These are phyloP conservation scores for Fusarium musae DNA, from an alignment of 2,329 filamentous ascomycete species.

Conservation along the genomic window DNA sequence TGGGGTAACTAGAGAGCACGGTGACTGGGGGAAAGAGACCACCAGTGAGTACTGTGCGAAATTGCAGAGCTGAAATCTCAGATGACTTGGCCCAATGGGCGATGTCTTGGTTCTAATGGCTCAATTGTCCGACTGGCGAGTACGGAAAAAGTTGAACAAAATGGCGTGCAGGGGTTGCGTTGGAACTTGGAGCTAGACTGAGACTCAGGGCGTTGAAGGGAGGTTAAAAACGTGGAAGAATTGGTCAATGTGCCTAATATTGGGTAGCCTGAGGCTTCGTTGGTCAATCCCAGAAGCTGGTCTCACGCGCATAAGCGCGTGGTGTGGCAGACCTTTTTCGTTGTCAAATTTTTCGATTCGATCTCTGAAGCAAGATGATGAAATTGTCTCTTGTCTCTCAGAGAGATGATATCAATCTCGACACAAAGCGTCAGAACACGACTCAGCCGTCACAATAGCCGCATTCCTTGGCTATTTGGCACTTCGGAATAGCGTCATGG, in stretches of 20 bases:
- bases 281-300: conserved; percentile 27
- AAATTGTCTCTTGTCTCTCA: not conserved
- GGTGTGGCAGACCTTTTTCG: conserved; percentile 26
- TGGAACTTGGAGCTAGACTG: conserved; percentile 14
- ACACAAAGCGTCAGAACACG: conserved; percentile 14
- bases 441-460: not conserved
- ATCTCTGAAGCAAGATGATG: conserved; percentile 6
- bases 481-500: conserved; percentile 29
- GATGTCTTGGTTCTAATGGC: conserved; percentile 7
- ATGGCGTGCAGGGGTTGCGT: conserved; percentile 38
- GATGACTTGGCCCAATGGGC: conserved; percentile 23
- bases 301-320: conserved; percentile 36
- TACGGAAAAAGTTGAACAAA: conserved; percentile 21
- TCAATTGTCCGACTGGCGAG: conserved; percentile 23
- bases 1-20: conserved; percentile 42
- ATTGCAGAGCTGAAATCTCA: conserved; percentile 1
- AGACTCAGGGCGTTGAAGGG: conserved; percentile 22
- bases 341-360: conserved; percentile 23
- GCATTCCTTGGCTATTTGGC: not conserved
- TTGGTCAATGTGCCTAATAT: conserved; percentile 8
- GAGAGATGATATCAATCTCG: conserved; percentile 2
- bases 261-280: conserved; percentile 18
- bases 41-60: conserved; percentile 39
- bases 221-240: conserved; percentile 44
- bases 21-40: conserved; percentile 31